These are phyloP conservation scores for Apiotrichum gracile DNA, from an alignment of 1,284 basidiomycete species.

Conservation along the genomic window DNA sequence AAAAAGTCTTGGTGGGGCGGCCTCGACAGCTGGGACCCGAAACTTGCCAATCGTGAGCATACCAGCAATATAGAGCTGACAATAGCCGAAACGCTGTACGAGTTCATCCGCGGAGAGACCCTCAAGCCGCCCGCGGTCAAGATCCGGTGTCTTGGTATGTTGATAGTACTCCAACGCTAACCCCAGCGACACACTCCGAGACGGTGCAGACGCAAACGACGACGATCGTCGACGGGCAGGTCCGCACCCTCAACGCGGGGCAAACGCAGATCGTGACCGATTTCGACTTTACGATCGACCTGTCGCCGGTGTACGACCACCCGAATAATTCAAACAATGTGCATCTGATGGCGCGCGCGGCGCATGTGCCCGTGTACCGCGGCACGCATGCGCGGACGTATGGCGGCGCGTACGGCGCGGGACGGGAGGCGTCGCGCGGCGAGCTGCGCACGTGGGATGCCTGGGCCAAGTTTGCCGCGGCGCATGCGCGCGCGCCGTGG, in stretches of 20 bases:
- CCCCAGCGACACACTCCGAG: constrained; percentile 19
- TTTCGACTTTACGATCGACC: constrained; percentile 41
- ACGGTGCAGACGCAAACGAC: constrained; percentile 17
- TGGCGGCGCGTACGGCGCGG: background rate
- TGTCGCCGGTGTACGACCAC: constrained; percentile 25
- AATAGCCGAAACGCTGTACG: constrained; percentile 32
- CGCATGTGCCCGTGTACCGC: constrained; percentile 9
- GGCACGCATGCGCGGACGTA: constrained; percentile 11
- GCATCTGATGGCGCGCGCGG: constrained; percentile 13
- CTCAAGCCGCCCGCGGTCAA: constrained; percentile 22
- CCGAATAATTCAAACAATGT: constrained; percentile 29
- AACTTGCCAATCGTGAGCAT: constrained; percentile 27
- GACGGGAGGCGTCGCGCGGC: background rate
- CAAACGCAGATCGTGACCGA: constrained; percentile 28
- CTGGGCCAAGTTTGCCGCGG: constrained; percentile 1
- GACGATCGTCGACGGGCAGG: constrained; percentile 21
- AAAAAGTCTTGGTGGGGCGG: constrained; percentile 3
- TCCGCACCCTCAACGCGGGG: constrained; percentile 17
- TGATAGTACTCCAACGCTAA: too few relatives aligned
- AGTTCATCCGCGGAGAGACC: constrained; percentile 30
- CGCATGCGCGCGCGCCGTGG: constrained; percentile 4
- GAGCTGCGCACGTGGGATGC: constrained; percentile 3
- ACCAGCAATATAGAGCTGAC: background rate
- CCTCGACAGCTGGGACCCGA: constrained; percentile 20
- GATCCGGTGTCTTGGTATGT: constrained; percentile 21